Evolutionary conservation across 306 rosid genomes (phyloP), one percentile per base, ranked within the genome.

Genomic region (Mimosa bimucronata): DNA sequence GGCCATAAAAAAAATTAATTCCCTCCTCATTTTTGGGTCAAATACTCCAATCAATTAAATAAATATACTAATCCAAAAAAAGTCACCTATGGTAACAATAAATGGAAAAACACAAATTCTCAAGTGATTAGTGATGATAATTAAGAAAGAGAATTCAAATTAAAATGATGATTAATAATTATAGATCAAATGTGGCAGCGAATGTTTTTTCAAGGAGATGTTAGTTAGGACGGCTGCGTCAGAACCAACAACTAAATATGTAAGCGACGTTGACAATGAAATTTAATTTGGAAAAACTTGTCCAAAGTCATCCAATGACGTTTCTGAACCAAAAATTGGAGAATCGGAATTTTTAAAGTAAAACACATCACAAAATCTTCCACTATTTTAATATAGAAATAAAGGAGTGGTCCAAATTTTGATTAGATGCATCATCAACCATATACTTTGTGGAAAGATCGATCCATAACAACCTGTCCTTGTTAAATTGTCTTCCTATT

Each of bases 361-460:
- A 64, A 45, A 72, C 65, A 7, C 21, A 73, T 2, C 4, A 10
- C 19, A 80, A 65, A n/a, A 67, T 57, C 29, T 9, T 3, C 55
- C 69, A 19, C 9, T 19, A 31, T 23, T 42, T 30, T 50, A n/a
- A 75, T 75, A 30, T 15, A 45, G 29, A 23, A 19, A 78, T 67
- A 78, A 78, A 78, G 4, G 58, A 70, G 13, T 64, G 50, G 74
- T 62, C 72, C 29, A 71, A 71, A 62, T 46, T 46, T 58, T 71
- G 78, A 82, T 48, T 61, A 82, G 78, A 64, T n/a, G 64, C 41
- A 26, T 50, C 48, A 82, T 57, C 82, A 77, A 77, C 85, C 53
- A 9, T 48, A 18, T 34, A 16, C 50, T 3, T 6, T 11, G 18
- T 12, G 66, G 9, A 52, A 11, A 18, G 14, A 52, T 50, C 41